phyloP scores from a whole-genome alignment of 805 yeast species.

The Barnettozyma sucrosica region DNA sequence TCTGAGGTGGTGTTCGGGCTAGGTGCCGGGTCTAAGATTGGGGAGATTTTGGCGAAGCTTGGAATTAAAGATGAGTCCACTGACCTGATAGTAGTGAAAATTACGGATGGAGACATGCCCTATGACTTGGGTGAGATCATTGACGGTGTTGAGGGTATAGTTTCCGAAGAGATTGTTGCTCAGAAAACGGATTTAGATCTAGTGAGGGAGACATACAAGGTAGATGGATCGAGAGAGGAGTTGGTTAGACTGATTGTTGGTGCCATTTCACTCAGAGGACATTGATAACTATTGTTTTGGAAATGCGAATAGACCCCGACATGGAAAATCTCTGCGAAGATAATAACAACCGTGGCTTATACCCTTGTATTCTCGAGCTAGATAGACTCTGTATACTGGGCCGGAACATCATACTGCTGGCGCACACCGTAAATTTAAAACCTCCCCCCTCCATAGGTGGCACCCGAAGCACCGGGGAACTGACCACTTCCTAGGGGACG shows the following conservation, averaged over 20 bases:
- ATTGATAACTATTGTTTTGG: conserved; percentile 8
- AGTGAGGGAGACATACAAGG: conserved; percentile 26
- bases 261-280: conserved; percentile 45
- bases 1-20: conserved; percentile 67
- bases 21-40: conserved; percentile 64
- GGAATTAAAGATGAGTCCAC: conserved; percentile 53
- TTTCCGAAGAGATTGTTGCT: conserved; percentile 29
- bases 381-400: too few species aligned
- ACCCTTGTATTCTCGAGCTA: background rate
- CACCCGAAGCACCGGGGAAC: conserved; percentile 7
- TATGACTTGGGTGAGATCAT: conserved; percentile 22
- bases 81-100: conserved; percentile 46
- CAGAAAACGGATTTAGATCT: conserved; percentile 30
- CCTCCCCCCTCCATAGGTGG: conserved; percentile 5
- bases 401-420: too few species aligned
- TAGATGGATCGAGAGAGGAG: conserved; percentile 10
- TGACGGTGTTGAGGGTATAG: conserved; percentile 30
- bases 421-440: background rate
- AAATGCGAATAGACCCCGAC: background rate
- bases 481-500: conserved; percentile 1
- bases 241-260: conserved; percentile 41
- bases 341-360: too few species aligned
- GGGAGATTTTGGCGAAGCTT: conserved; percentile 64
- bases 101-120: conserved; percentile 25
- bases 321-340: background rate